These are phyloP conservation scores for Nigrospora oryzae DNA, from an alignment of 2,329 filamentous ascomycete species.

Conservation along the genomic window DNA sequence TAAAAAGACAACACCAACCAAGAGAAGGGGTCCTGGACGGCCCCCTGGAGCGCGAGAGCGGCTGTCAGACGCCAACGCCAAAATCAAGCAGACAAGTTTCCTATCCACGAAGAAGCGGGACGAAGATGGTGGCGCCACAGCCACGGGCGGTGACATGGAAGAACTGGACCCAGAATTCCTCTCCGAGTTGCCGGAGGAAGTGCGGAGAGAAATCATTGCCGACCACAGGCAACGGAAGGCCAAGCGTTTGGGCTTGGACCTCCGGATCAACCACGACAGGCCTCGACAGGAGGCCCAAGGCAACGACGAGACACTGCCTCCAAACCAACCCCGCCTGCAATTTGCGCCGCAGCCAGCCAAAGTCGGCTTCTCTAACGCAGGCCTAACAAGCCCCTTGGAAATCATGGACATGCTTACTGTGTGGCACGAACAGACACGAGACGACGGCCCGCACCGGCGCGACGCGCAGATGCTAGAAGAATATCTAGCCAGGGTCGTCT, in stretches of 20 bases:
- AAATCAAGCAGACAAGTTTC: conserved; percentile 68
- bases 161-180: conserved; percentile 66
- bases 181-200: conserved; percentile 72
- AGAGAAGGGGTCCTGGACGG: conserved; percentile 44
- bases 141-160: conserved; percentile 24
- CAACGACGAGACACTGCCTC: conserved; percentile 10
- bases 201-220: conserved; percentile 68
- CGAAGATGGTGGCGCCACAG: conserved; percentile 8
- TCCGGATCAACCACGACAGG: conserved; percentile 16
- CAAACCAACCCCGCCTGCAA: conserved; percentile 32
- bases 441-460: conserved; percentile 67
- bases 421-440: conserved; percentile 67
- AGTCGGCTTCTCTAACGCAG: conserved; percentile 34
- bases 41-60: conserved; percentile 38
- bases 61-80: conserved; percentile 45
- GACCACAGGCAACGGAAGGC: conserved; percentile 62
- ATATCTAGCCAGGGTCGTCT: conserved; percentile 65
- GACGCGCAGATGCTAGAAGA: conserved; percentile 68
- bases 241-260: conserved; percentile 41
- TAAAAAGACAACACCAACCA: conserved; percentile 56
- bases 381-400: conserved; percentile 40
- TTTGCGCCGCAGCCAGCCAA: conserved; percentile 39
- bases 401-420: conserved; percentile 65
- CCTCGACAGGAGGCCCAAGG: conserved; percentile 5
- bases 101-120: conserved; percentile 30